These are phyloP conservation scores for Aechmea fasciata DNA, from an alignment of 176 grass and related monocot species.

Conservation along the genomic window DNA sequence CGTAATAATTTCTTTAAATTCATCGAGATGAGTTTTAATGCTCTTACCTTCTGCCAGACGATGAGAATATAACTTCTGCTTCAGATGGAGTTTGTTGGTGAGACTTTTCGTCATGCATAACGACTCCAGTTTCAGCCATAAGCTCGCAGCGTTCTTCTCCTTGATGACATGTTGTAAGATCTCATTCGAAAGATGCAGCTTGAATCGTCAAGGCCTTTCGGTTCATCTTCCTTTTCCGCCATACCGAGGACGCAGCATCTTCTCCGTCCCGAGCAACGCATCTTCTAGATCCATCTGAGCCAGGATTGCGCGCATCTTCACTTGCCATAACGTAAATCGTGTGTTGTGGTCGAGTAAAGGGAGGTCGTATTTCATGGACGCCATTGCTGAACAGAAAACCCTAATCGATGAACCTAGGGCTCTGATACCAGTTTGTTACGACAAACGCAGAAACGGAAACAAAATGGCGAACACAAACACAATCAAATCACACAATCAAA, in stretches of 20 bases:
- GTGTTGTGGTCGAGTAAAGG: background rate
- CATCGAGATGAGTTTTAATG: too few relatives aligned
- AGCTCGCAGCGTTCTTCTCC: background rate
- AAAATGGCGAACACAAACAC: too few relatives aligned
- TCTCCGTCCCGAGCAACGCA: background rate
- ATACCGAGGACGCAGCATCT: background rate
- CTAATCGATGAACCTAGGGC: too few relatives aligned
- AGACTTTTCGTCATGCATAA: background rate
- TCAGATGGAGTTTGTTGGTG: too few relatives aligned
- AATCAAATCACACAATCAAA: too few relatives aligned
- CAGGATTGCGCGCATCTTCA: background rate
- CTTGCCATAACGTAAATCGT: slow-evolving; percentile 8
- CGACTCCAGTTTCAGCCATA: slow-evolving; percentile 10
- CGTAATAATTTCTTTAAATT: too few relatives aligned
- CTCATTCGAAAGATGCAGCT: background rate
- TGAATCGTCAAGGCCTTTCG: slow-evolving; percentile 9
- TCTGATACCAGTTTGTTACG: too few relatives aligned
- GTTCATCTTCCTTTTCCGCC: slow-evolving; percentile 5
- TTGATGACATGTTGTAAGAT: slow-evolving; percentile 8
- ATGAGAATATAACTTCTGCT: too few relatives aligned
- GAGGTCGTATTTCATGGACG: slow-evolving; percentile 14
- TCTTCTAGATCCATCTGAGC: background rate
- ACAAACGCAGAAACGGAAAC: too few relatives aligned
- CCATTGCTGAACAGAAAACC: background rate
- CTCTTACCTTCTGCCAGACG: too few relatives aligned